Conservation (phyloP, 441 rosid species). For the Pelargonium citronellum region DNA sequence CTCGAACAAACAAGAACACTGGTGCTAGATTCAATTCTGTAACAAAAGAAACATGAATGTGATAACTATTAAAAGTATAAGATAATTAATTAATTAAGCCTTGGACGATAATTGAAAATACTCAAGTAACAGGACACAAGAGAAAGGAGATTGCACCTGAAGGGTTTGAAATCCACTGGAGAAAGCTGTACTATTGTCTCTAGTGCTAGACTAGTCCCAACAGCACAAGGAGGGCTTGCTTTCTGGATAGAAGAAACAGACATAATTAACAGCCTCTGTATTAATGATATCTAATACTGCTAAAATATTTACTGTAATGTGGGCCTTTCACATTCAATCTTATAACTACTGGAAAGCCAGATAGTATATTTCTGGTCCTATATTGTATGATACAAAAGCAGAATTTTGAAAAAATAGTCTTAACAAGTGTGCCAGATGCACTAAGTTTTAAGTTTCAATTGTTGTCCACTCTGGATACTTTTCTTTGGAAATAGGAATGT, state of each 20-base stretch:
- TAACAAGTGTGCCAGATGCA: no score
- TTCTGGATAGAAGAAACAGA: slow-evolving; percentile 38
- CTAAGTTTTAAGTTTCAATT: no score
- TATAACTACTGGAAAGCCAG: no score
- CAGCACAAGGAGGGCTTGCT: slow-evolving; percentile 80
- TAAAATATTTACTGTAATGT: no score
- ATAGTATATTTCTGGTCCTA: no score
- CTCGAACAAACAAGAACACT: slow-evolving; percentile 85
- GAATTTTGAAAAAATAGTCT: no score
- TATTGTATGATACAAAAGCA: no score
- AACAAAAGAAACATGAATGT: slow-evolving; percentile 7
- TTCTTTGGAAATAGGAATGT: no score
- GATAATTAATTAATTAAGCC: not conserved
- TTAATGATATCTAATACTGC: no score
- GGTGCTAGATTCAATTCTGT: slow-evolving; percentile 60
- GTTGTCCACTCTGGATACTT: no score
- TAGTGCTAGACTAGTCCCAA: slow-evolving; percentile 82
- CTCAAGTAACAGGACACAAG: not conserved
- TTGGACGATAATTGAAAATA: no score
- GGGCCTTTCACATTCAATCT: no score
- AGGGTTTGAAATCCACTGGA: slow-evolving; percentile 56
- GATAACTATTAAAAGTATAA: not conserved
- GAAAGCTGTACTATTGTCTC: slow-evolving; percentile 75
- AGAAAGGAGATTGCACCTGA: slow-evolving; percentile 36
- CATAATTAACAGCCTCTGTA: not conserved